A percentile compares a stretch with the other conserved stretches of the same genome.
Evolutionary conservation across 768 basidiomycete genomes (phyloP).

Genomic region (Lactifluus piperatus): DNA sequence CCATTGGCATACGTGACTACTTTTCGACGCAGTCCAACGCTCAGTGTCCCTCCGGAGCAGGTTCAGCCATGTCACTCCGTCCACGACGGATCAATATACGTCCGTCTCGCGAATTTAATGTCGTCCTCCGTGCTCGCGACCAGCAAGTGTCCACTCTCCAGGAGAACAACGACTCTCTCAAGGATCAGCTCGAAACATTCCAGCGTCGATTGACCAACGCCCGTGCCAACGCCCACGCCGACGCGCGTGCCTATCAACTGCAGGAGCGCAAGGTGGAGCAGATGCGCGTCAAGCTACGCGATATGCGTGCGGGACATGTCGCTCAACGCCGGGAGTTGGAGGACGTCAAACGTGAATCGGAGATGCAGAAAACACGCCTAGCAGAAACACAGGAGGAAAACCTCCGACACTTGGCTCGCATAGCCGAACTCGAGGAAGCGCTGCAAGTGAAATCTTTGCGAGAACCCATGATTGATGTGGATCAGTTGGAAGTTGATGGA

Average conservation of each 20-base stretch:
- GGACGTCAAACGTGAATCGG: constrained; percentile 5
- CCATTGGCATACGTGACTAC: neutral
- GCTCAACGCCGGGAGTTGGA: constrained; percentile 15
- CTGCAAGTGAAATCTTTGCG: neutral
- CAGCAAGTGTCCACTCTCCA: constrained; percentile 14
- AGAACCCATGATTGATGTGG: neutral
- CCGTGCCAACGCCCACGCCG: constrained; percentile 12
- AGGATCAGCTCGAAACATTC: constrained; percentile 7
- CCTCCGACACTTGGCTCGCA: constrained; percentile 2
- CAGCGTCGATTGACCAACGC: constrained; percentile 16
- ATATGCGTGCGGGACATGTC: neutral
- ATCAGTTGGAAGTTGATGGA: neutral
- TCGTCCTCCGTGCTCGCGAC: constrained; percentile 18
- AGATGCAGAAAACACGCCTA: neutral
- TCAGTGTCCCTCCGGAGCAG: neutral
- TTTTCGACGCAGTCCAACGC: neutral
- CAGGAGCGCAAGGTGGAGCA: constrained; percentile 20
- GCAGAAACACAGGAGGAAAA: constrained; percentile 8
- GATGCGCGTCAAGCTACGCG: constrained; percentile 14
- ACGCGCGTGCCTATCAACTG: constrained; percentile 10
- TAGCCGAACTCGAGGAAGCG: constrained; percentile 14
- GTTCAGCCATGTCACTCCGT: constrained; percentile 6
- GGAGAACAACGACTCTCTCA: constrained; percentile 8
- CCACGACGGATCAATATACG: constrained; percentile 15
- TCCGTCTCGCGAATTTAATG: constrained; percentile 9